A percentile compares a stretch with the other conserved stretches of the same genome.
These are phyloP conservation scores for Chenopodium berlandieri DNA, from an alignment of 148 eudicot genomes.

Conservation along the genomic window DNA sequence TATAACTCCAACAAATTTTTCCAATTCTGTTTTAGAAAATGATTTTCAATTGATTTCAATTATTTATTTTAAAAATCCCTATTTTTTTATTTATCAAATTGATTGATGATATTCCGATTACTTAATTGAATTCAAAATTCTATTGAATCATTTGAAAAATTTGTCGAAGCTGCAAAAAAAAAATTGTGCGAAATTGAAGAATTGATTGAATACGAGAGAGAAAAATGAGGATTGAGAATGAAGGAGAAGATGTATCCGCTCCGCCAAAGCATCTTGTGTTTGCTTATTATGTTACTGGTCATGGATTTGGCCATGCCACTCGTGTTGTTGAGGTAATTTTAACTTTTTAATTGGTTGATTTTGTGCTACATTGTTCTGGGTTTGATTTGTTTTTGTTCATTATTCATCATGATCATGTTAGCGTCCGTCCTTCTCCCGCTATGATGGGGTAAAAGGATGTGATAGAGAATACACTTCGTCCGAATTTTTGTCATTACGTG, in stretches of 20 bases:
- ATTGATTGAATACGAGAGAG: neutral
- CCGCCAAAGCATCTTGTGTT: slow-evolving; percentile 60
- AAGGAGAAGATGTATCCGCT: slow-evolving; percentile 41
- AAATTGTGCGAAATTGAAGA: neutral
- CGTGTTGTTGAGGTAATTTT: slow-evolving; percentile 81
- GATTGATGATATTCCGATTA: too few species aligned
- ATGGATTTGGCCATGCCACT: slow-evolving; percentile 98
- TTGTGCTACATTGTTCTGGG: neutral
- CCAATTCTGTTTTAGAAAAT: too few species aligned
- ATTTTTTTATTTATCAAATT: too few species aligned
- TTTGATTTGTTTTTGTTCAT: neutral
- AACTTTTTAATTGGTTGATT: neutral
- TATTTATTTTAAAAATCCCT: too few species aligned
- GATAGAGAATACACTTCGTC: too few species aligned
- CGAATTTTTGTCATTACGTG: too few species aligned
- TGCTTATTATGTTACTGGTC: slow-evolving; percentile 96
- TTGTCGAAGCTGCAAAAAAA: too few species aligned
- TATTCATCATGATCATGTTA: neutral
- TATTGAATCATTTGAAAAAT: too few species aligned
- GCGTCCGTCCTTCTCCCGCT: too few species aligned
- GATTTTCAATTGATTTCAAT: too few species aligned
- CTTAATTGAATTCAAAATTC: too few species aligned
- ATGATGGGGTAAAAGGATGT: too few species aligned
- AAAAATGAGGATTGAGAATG: slow-evolving; percentile 53
- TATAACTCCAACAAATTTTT: neutral